phyloP scores from a whole-genome alignment of 768 basidiomycete genomes.

The Termitomyces sp. region DNA sequence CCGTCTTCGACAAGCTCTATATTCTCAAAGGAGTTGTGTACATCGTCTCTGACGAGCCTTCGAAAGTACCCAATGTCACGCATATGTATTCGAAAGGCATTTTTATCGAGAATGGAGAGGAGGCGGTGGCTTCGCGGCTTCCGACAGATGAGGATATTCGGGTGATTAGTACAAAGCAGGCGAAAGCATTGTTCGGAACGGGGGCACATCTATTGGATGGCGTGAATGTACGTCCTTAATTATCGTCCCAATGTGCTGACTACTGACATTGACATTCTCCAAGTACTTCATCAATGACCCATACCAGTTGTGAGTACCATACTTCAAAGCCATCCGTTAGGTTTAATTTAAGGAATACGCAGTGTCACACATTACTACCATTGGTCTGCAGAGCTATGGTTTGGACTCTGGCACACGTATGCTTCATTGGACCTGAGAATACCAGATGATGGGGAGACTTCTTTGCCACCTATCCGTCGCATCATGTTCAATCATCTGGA shows the following conservation, averaged over 20 bases:
- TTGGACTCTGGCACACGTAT: slow-evolving; percentile 91
- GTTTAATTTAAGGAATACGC: neutral
- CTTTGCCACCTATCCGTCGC: slow-evolving; percentile 68
- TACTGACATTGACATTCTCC: slow-evolving; percentile 4
- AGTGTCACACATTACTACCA: slow-evolving; percentile 94
- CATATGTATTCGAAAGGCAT: slow-evolving; percentile 69
- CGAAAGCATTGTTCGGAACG: slow-evolving; percentile 61
- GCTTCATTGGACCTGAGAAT: slow-evolving; percentile 74
- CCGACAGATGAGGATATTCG: slow-evolving; percentile 79
- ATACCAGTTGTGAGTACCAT: slow-evolving; percentile 66
- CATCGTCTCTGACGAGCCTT: slow-evolving; percentile 72
- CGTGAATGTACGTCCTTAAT: slow-evolving; percentile 45
- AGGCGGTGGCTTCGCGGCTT: slow-evolving; percentile 49
- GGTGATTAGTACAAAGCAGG: slow-evolving; percentile 65
- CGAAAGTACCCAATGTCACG: slow-evolving; percentile 55
- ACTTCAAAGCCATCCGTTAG: neutral
- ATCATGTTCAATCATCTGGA: slow-evolving; percentile 73
- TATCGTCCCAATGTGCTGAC: neutral
- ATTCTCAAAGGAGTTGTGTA: slow-evolving; percentile 77
- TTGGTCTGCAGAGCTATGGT: slow-evolving; percentile 88
- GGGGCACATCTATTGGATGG: slow-evolving; percentile 77
- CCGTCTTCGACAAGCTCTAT: slow-evolving; percentile 81
- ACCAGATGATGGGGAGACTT: slow-evolving; percentile 55
- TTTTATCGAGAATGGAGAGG: slow-evolving; percentile 50
- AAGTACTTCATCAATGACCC: slow-evolving; percentile 84